phyloP scores from a whole-genome alignment of 306 rosid genomes.

The Bauhinia variegata region DNA sequence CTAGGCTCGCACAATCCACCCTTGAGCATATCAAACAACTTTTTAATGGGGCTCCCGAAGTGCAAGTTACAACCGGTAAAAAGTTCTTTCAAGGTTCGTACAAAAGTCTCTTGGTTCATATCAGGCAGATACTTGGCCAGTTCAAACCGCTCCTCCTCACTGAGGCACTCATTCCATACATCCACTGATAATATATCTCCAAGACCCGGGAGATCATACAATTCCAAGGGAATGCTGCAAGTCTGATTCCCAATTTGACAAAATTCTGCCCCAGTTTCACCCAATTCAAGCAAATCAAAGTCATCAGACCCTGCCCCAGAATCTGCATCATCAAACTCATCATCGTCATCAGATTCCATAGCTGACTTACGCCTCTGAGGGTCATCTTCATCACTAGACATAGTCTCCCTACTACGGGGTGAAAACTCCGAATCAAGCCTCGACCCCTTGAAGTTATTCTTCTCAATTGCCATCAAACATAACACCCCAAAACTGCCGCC shows the following conservation, averaged over 20 bases:
- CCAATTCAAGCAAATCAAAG: conserved; percentile 94
- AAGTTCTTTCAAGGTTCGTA: conserved; percentile 72
- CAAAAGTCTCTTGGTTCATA: conserved; percentile 81
- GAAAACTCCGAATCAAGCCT: conserved; percentile 90
- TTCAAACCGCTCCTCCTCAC: conserved; percentile 83
- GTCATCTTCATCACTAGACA: conserved; percentile 93
- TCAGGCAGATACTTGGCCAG: conserved; percentile 93
- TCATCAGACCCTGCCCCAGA: conserved; percentile 99
- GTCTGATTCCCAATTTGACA: conserved; percentile 94
- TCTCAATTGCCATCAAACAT: conserved; percentile 95
- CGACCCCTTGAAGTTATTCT: conserved; percentile 81
- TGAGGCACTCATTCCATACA: conserved; percentile 90
- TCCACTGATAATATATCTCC: conserved; percentile 79
- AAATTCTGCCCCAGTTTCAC: conserved; percentile 93
- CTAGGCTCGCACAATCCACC: conserved; percentile 99
- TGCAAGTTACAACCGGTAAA: conserved; percentile 79
- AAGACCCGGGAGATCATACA: conserved; percentile 86
- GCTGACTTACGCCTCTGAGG: conserved; percentile 71
- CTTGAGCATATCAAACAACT: conserved; percentile 82
- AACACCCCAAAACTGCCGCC: conserved; percentile 48
- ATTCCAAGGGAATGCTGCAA: conserved; percentile 88
- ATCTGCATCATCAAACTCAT: conserved; percentile 92
- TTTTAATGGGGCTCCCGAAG: conserved; percentile 84
- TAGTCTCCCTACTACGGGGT: conserved; percentile 73
- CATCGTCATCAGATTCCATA: conserved; percentile 84